phyloP scores from a whole-genome alignment of 495 filamentous ascomycete genomes.

The Podospora didyma region DNA sequence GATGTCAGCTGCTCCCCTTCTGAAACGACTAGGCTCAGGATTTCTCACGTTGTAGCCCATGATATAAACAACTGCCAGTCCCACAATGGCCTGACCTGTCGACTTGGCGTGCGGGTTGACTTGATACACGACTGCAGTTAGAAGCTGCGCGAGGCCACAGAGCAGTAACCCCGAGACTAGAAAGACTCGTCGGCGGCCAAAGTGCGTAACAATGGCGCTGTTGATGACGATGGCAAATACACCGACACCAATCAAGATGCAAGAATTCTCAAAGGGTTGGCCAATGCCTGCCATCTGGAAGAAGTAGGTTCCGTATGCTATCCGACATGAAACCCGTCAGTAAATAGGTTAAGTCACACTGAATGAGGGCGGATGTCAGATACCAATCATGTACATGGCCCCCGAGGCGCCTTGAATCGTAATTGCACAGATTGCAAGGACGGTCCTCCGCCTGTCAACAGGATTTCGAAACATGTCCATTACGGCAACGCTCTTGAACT shows the following conservation, averaged over 20 bases:
- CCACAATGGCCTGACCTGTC: conserved; percentile 50
- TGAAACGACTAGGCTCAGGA: too few species aligned
- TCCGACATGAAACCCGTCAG: background rate
- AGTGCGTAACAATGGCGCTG: conserved; percentile 44
- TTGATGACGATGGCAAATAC: conserved; percentile 51
- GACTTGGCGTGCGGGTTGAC: conserved; percentile 39
- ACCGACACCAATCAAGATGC: conserved; percentile 49
- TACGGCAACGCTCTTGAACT: conserved; percentile 36
- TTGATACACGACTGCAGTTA: conserved; percentile 49
- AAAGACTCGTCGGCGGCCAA: conserved; percentile 50
- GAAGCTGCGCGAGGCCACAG: conserved; percentile 48
- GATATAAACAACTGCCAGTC: conserved; percentile 49
- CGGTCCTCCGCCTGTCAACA: conserved; percentile 44
- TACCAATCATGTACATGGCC: conserved; percentile 57
- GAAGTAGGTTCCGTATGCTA: conserved; percentile 59
- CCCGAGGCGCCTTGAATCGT: conserved; percentile 52
- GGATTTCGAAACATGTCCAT: conserved; percentile 49
- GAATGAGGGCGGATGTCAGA: background rate
- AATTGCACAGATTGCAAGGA: conserved; percentile 44
- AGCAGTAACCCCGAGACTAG: conserved; percentile 43
- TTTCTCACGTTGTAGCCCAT: conserved; percentile 39
- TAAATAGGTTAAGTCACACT: background rate
- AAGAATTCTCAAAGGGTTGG: conserved; percentile 52
- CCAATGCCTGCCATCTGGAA: conserved; percentile 57
- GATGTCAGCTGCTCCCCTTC: too few species aligned